Base-by-base conservation (phyloP, 306 rosid genomes). In the cucumber (Cucumis sativus) region DNA sequence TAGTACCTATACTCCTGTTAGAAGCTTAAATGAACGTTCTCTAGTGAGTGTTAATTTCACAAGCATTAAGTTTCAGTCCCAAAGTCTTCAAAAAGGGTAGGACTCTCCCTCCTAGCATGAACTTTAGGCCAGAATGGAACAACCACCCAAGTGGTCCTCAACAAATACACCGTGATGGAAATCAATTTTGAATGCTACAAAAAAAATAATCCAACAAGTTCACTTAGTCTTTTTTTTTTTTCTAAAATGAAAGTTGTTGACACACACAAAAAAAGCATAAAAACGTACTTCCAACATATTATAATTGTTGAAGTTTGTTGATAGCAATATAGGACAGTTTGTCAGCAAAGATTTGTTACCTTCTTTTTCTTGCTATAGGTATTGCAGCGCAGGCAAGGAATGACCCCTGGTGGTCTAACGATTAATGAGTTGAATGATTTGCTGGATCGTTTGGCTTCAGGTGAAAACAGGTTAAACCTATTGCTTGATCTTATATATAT, bases 361-460 rank as follows among this genome's bases (percentile, higher is more conserved):
- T 25, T 67, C 40, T 70, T 70, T 28, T 49, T 49, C 15, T 49
- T 71, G 76, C 78, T 25, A 52, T 86, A 91, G 98, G 96, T 93
- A 80, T 83, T 94, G 82, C 91, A 88, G 77, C 84, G 88, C 13
- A 86, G 98, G 81, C 98, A 94, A 80, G 95, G 97, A 45, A 60
- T 84, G 40, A 82, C 89, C 75, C 88, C 98, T 0, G 97, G 97
- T 77, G 94, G 93, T 65, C 84, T 94, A 72, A 90, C 91, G 7
- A 89, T 94, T 20, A 86, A 79, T 74, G 95, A 92, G 81, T 79
- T 94, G 47, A 94, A 94, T 81, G 97, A 92, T 47, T 80, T 90
- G 80, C 92, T 94, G 69, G 95, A 94, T 78, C 91, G 90, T 66
- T 81, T 94, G 88, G 87, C 97, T 80, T 85, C 89, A 4, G 77